Evolutionary conservation across 768 basidiomycete species (phyloP), one percentile per base, ranked within the genome.

Genomic region (Gelatoporia subvermispora): DNA sequence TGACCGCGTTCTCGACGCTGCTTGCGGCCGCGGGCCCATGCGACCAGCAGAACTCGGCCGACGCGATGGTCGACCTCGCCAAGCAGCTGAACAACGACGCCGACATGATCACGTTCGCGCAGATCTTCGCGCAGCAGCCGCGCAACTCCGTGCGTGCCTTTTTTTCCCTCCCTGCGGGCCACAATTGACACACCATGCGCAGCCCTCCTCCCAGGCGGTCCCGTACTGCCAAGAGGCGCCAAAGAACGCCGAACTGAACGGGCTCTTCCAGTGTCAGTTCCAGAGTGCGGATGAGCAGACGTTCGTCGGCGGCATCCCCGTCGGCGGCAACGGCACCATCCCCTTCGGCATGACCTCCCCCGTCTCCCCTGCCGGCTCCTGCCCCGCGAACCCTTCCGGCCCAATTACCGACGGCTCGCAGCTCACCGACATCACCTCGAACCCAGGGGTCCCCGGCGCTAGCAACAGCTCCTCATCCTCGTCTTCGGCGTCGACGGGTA

Each of bases 261-360:
- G 79, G 8, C 66, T 77, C 24, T 81, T 75, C 67, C 79, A 81
- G 56, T 81, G 78, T 59, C 81, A 82, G 60, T 81, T 74, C 63
- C 63, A 69, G 53, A 72, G 77, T 45, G 70, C 68, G 20, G 59
- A 78, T 43, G 67, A 66, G 34, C 66, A 54, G 9, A 68, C 63
- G 1, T 81, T 81, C 54, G 73, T 72, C 42, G 72, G 73, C 35
- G 70, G 71, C 36, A 49, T 67, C 39, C 51, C 63, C 8, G 68
- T 73, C 31, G 80, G 80, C 18, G 61, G 53, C 7, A 28, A 60
- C 2, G 80, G 77, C 25, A 82, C 80, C 16, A 75, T 79, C 49
- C 79, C 81, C 8, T 73, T 80, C 44, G 77, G 77, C 39, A 59
- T 65, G 38, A 68, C 50, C 13, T 54, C 66, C 4, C 60, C 69